These are phyloP conservation scores for Mercurialis annua DNA, from an alignment of 345 rosid genomes.

Conservation along the genomic window DNA sequence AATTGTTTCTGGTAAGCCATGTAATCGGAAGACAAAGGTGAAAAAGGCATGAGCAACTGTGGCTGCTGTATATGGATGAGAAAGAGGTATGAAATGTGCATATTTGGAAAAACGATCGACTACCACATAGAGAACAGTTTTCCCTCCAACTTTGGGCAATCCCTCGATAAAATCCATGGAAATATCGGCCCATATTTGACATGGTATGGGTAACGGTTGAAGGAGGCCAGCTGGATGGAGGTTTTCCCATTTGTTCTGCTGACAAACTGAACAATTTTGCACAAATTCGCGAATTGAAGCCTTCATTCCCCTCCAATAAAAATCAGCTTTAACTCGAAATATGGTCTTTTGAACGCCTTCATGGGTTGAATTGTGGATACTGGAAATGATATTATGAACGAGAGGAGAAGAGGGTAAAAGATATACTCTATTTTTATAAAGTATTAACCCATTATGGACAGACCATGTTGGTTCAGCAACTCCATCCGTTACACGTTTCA, in stretches of 20 bases:
- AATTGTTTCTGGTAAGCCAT: not conserved
- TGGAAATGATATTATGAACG: not conserved
- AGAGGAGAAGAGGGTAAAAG: not conserved
- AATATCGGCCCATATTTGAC: not conserved
- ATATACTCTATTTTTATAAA: not conserved
- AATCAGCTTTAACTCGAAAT: too few relatives aligned
- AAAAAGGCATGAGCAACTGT: not conserved
- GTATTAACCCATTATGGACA: not conserved
- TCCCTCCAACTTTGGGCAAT: not conserved
- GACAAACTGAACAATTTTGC: not conserved
- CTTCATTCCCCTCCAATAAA: not conserved
- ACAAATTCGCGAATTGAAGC: not conserved
- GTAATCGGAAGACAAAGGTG: not conserved
- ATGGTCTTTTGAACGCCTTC: too few relatives aligned
- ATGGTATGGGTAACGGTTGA: not conserved
- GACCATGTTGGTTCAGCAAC: not conserved
- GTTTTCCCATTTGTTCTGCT: not conserved
- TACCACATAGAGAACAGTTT: not conserved
- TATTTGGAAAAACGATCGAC: not conserved
- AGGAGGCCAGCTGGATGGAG: not conserved
- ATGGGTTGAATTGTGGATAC: not conserved
- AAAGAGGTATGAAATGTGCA: not conserved
- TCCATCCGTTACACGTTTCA: not conserved
- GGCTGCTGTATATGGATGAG: not conserved
- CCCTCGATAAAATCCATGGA: not conserved